These are phyloP conservation scores for Thyridium curvatum DNA, from an alignment of 2,329 filamentous ascomycete genomes.

Conservation along the genomic window DNA sequence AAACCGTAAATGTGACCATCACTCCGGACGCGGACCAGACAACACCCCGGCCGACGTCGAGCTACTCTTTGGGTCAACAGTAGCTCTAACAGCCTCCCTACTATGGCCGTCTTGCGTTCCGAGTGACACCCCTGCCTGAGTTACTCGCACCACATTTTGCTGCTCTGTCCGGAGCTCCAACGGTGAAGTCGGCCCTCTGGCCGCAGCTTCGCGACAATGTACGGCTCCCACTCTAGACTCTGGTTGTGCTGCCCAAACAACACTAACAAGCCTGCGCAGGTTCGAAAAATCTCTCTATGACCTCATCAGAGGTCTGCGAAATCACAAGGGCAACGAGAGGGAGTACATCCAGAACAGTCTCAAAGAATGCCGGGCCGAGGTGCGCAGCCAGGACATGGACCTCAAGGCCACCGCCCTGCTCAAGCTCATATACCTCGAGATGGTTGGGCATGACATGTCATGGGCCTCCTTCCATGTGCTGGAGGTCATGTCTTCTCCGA, in stretches of 20 bases:
- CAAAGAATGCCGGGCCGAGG: constrained; percentile 92
- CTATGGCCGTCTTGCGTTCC: too few relatives aligned
- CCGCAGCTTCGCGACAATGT: constrained; percentile 13
- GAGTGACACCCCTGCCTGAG: too few relatives aligned
- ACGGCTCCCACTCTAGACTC: constrained; percentile 3
- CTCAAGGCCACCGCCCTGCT: constrained; percentile 92
- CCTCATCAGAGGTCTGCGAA: constrained; percentile 92
- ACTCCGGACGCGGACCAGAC: too few relatives aligned
- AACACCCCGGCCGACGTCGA: too few relatives aligned
- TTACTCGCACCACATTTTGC: too few relatives aligned
- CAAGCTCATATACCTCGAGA: constrained; percentile 96
- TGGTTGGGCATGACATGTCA: constrained; percentile 99
- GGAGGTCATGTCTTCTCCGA: constrained; percentile 95
- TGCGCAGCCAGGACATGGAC: constrained; percentile 92
- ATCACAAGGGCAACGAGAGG: constrained; percentile 91
- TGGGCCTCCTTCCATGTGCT: constrained; percentile 98
- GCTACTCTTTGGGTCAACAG: too few relatives aligned
- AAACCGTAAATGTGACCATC: too few relatives aligned
- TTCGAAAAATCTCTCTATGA: constrained; percentile 99
- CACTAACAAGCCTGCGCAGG: constrained; percentile 46
- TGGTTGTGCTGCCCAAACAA: constrained; percentile 1
- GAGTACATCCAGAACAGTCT: constrained; percentile 91
- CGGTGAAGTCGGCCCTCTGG: too few relatives aligned
- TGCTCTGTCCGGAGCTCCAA: neutral
- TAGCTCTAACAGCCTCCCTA: too few relatives aligned